These are phyloP conservation scores for Emmonsia crescens DNA, from an alignment of 2,329 filamentous ascomycete species.

Conservation along the genomic window DNA sequence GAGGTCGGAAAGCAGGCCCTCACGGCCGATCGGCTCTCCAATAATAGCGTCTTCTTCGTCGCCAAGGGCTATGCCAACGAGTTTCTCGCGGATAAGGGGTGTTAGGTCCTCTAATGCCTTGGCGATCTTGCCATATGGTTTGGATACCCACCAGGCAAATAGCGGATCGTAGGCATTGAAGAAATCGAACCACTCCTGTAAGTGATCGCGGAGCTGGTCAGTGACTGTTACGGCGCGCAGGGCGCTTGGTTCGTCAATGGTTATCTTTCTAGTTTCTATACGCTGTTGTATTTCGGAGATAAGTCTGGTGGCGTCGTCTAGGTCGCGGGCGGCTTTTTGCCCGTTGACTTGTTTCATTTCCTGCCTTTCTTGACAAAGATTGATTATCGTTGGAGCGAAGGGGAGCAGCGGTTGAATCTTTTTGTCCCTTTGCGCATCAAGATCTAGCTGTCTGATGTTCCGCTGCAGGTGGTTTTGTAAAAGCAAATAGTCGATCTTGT, in stretches of 20 bases:
- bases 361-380: conserved; percentile 41
- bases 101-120: conserved; percentile 27
- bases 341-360: conserved; percentile 35
- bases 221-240: conserved; percentile 39
- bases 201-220: conserved; percentile 29
- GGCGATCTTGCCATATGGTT: conserved; percentile 35
- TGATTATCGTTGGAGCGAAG: conserved; percentile 34
- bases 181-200: conserved; percentile 41
- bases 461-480: conserved; percentile 37
- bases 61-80: conserved; percentile 37
- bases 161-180: conserved; percentile 46
- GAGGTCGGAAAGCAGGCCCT: conserved; percentile 43
- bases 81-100: conserved; percentile 28
- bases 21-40: conserved; percentile 46
- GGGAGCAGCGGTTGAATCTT: conserved; percentile 35
- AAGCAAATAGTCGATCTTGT: conserved; percentile 27
- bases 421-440: conserved; percentile 29
- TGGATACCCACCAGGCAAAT: conserved; percentile 47
- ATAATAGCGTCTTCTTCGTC: conserved; percentile 42
- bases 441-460: conserved; percentile 26
- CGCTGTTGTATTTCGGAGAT: conserved; percentile 25
- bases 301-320: conserved; percentile 28
- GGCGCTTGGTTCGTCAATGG: conserved; percentile 32
- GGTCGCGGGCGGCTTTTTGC: conserved; percentile 32
- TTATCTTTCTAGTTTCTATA: conserved; percentile 26